A percentile compares a stretch with the other conserved stretches of the same genome.
These are phyloP conservation scores for Saccharomyces kudriavzevii DNA, from an alignment of 805 yeast species.

Conservation along the genomic window DNA sequence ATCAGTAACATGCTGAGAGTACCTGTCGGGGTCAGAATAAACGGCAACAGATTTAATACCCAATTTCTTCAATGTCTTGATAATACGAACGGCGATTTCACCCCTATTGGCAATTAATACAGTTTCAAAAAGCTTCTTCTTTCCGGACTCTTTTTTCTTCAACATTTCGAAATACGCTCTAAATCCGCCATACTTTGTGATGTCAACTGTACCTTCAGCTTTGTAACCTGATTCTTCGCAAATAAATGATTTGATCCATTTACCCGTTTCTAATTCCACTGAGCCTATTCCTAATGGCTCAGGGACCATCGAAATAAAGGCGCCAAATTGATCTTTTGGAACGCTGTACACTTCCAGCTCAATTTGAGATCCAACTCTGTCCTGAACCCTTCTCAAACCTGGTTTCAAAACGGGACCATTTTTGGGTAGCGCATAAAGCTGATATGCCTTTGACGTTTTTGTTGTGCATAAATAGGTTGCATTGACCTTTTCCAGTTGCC, in stretches of 20 bases:
- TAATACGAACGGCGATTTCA: conserved; percentile 93
- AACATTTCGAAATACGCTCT: conserved; percentile 40
- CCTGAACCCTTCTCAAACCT: conserved; percentile 64
- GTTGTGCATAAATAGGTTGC: conserved; percentile 64
- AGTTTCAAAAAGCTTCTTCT: conserved; percentile 58
- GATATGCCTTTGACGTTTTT: conserved; percentile 62
- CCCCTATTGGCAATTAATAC: conserved; percentile 97
- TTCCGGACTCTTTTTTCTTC: conserved; percentile 19
- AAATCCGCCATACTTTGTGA: conserved; percentile 89
- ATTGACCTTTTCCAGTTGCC: conserved; percentile 83
- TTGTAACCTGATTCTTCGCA: conserved; percentile 87
- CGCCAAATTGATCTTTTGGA: conserved; percentile 71
- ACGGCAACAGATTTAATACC: conserved; percentile 77
- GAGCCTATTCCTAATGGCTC: conserved; percentile 94
- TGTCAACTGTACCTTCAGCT: conserved; percentile 63
- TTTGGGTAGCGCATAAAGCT: conserved; percentile 74
- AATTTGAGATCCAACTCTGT: conserved; percentile 48
- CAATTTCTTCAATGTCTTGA: conserved; percentile 75
- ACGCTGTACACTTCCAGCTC: conserved; percentile 77
- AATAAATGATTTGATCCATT: conserved; percentile 84
- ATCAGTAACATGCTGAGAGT: conserved; percentile 73
- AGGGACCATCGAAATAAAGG: conserved; percentile 81
- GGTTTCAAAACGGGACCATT: conserved; percentile 82
- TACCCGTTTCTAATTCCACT: conserved; percentile 72
- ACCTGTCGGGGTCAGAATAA: conserved; percentile 83